A percentile compares a stretch with the other conserved stretches of the same genome.
phyloP scores from a whole-genome alignment of 2,329 filamentous ascomycete species.

The Pseudocercospora pini-densiflorae region DNA sequence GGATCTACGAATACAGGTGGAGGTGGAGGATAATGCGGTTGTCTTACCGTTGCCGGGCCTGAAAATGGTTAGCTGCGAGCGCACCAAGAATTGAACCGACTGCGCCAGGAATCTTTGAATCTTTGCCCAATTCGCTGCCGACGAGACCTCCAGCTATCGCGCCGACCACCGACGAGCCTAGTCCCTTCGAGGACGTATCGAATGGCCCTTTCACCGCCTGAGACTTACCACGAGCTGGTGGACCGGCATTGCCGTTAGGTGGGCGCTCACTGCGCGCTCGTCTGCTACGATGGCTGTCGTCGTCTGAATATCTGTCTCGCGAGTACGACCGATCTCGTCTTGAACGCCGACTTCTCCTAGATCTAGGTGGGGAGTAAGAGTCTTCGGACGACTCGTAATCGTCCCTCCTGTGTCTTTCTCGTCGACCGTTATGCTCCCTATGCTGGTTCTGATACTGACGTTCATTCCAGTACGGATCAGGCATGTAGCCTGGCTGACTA shows the following conservation, averaged over 20 bases:
- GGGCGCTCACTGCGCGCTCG: slow-evolving; percentile 26
- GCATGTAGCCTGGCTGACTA: slow-evolving; percentile 28
- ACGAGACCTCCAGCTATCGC: slow-evolving; percentile 38
- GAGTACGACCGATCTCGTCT: slow-evolving; percentile 19
- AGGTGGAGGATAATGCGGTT: slow-evolving; percentile 7
- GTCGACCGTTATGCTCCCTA: slow-evolving; percentile 20
- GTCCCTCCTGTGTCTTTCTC: slow-evolving; percentile 23
- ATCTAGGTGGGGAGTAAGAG: slow-evolving; percentile 4
- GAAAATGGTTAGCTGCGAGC: slow-evolving; percentile 36
- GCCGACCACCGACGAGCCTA: slow-evolving; percentile 35
- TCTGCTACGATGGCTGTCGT: slow-evolving; percentile 23
- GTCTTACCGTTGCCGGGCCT: slow-evolving; percentile 38
- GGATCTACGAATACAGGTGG: slow-evolving; percentile 10
- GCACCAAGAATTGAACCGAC: slow-evolving; percentile 36
- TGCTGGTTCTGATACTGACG: slow-evolving; percentile 17
- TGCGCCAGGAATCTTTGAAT: slow-evolving; percentile 28
- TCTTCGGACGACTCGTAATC: slow-evolving; percentile 21
- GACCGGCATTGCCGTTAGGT: slow-evolving; percentile 17
- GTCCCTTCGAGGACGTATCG: slow-evolving; percentile 34
- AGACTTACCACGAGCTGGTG: slow-evolving; percentile 33
- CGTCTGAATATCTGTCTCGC: slow-evolving; percentile 21
- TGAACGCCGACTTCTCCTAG: slow-evolving; percentile 14
- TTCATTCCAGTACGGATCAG: slow-evolving; percentile 22
- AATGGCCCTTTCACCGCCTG: slow-evolving; percentile 29
- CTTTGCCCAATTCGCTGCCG: slow-evolving; percentile 35